Evolutionary conservation across 345 rosid genomes (phyloP).

Genomic region (Euphorbia lathyris): DNA sequence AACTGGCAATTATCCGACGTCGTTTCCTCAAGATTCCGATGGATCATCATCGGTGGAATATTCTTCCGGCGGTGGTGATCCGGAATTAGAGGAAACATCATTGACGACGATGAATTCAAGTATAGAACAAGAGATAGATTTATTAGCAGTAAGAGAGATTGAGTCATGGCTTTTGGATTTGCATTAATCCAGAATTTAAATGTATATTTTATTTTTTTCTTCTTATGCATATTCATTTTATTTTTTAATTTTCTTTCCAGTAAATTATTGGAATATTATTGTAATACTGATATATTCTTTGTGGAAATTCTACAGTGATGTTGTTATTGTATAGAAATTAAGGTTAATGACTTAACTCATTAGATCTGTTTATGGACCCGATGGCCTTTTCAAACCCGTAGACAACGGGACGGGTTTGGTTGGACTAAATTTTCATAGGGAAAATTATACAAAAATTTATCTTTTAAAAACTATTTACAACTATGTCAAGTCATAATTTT

Average conservation of each 20-base stretch:
- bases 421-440: too few species aligned
- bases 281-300: neutral
- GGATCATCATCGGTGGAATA: neutral
- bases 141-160: neutral
- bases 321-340: neutral
- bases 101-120: neutral
- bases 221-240: neutral
- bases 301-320: neutral
- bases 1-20: neutral
- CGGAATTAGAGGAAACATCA: neutral
- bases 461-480: too few species aligned
- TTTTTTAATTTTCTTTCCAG: neutral
- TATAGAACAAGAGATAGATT: neutral
- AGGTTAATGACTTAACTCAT: neutral
- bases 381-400: too few species aligned
- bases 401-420: too few species aligned
- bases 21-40: neutral
- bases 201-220: neutral
- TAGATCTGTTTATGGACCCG: too few species aligned
- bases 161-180: slow-evolving; percentile 6
- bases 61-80: neutral
- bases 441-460: too few species aligned
- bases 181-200: neutral
- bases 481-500: too few species aligned
- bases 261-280: neutral